These are phyloP conservation scores for Butyriboletus loyo DNA, from an alignment of 768 basidiomycete species.

Conservation along the genomic window DNA sequence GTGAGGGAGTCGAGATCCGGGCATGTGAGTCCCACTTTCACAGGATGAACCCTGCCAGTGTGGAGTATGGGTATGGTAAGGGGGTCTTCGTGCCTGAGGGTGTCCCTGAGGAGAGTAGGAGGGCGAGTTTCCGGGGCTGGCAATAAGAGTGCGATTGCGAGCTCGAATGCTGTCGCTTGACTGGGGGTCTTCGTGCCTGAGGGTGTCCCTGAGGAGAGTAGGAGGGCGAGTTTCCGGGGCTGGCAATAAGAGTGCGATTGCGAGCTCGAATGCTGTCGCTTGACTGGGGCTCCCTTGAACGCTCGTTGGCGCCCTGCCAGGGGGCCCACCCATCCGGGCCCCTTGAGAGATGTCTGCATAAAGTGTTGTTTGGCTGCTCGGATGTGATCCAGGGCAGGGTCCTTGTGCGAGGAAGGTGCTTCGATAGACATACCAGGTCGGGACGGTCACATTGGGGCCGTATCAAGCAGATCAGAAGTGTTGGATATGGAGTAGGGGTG, in stretches of 20 bases:
- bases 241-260: conserved; percentile 31
- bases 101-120: conserved; percentile 42
- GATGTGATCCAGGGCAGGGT: conserved; percentile 52
- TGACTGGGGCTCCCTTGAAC: conserved; percentile 41
- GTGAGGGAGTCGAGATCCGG: conserved; percentile 29
- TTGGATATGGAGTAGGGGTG: no score
- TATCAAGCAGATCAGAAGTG: no score
- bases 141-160: conserved; percentile 28
- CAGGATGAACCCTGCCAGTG: conserved; percentile 47
- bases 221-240: conserved; percentile 36
- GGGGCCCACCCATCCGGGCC: conserved; percentile 7
- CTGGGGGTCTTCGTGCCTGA: conserved; percentile 45
- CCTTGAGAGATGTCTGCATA: conserved; percentile 43
- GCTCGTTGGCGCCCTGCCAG: conserved; percentile 25
- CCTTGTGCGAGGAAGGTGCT: conserved; percentile 44
- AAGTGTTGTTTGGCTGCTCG: conserved; percentile 49
- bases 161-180: conserved; percentile 24
- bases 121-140: conserved; percentile 36
- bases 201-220: conserved; percentile 41
- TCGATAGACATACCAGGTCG: no score
- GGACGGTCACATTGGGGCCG: no score
- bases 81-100: conserved; percentile 41
- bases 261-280: conserved; percentile 24
- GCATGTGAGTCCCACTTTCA: conserved; percentile 34
- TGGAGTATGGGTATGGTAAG: conserved; percentile 47